Conservation (phyloP, 2,329 filamentous ascomycete species). For the Talaromyces marneffei region DNA sequence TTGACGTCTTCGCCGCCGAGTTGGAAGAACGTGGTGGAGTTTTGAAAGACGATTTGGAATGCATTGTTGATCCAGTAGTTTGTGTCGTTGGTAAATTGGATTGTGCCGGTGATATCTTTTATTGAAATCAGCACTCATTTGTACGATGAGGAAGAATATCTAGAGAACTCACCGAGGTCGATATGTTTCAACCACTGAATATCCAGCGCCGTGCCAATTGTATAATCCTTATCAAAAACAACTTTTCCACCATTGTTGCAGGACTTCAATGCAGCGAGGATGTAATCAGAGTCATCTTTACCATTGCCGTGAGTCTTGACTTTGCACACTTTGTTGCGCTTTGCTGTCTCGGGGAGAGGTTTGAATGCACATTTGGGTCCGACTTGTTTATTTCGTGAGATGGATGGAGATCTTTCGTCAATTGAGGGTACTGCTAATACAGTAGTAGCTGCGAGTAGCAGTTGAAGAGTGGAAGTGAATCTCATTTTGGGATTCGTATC, state of each 20-base stretch:
- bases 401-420: not conserved
- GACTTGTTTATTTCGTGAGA: conserved; percentile 22
- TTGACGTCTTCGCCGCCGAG: conserved; percentile 62
- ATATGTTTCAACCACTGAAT: conserved; percentile 59
- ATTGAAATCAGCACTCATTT: not conserved
- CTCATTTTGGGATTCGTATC: conserved; percentile 1
- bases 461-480: not conserved
- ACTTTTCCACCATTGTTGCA: conserved; percentile 61
- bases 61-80: conserved; percentile 62
- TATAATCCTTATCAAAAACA: conserved; percentile 55
- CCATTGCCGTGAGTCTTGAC: conserved; percentile 26
- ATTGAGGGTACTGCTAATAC: conserved; percentile 1
- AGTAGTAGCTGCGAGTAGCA: conserved; percentile 1
- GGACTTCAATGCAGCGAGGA: conserved; percentile 50
- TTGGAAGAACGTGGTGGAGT: conserved; percentile 62
- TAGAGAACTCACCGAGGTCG: conserved; percentile 52
- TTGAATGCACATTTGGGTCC: conserved; percentile 27
- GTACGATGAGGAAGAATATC: not conserved
- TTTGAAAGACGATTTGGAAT: conserved; percentile 62
- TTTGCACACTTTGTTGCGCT: conserved; percentile 26
- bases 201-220: conserved; percentile 59
- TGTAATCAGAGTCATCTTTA: conserved; percentile 46
- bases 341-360: conserved; percentile 23
- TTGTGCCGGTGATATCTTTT: conserved; percentile 52
- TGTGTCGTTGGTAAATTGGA: conserved; percentile 61